Conservation (phyloP, 164 flowering plant species). For the Chimonanthus salicifolius region DNA sequence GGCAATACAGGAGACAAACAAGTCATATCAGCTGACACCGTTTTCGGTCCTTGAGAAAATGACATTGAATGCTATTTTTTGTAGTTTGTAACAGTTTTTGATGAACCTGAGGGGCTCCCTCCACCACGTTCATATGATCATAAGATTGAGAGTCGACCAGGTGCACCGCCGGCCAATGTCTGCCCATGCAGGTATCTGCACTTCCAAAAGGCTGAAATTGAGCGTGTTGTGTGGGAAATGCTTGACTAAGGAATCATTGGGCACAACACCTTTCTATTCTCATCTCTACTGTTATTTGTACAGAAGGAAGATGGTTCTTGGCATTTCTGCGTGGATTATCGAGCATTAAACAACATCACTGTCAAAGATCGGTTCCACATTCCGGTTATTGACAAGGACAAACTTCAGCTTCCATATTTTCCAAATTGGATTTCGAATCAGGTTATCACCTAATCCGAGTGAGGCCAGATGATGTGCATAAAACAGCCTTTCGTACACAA, state of each 20-base stretch:
- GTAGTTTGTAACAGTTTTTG: no score
- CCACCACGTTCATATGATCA: neutral
- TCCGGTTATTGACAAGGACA: slow-evolving; percentile 11
- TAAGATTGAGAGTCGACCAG: neutral
- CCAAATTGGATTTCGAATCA: slow-evolving; percentile 12
- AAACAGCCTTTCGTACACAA: slow-evolving; percentile 12
- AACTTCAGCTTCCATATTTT: slow-evolving; percentile 7
- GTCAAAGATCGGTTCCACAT: slow-evolving; percentile 8
- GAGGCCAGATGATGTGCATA: neutral
- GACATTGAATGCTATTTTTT: no score
- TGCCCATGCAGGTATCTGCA: slow-evolving; percentile 2
- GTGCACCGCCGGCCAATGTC: neutral
- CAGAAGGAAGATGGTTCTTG: slow-evolving; percentile 6
- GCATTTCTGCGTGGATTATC: slow-evolving; percentile 5
- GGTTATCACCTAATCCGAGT: slow-evolving; percentile 17
- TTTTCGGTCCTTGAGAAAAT: no score
- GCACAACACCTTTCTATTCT: neutral
- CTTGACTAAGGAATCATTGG: neutral
- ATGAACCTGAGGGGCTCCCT: no score
- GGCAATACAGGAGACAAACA: no score
- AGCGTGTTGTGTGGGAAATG: neutral
- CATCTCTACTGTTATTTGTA: neutral
- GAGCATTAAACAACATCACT: neutral
- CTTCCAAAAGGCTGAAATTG: slow-evolving; percentile 5
- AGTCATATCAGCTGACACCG: no score